Percentiles rank a stretch among this genome's conserved stretches.
Evolutionary conservation across 768 basidiomycete species (phyloP).

Genomic region (Holtermannia corniformis): DNA sequence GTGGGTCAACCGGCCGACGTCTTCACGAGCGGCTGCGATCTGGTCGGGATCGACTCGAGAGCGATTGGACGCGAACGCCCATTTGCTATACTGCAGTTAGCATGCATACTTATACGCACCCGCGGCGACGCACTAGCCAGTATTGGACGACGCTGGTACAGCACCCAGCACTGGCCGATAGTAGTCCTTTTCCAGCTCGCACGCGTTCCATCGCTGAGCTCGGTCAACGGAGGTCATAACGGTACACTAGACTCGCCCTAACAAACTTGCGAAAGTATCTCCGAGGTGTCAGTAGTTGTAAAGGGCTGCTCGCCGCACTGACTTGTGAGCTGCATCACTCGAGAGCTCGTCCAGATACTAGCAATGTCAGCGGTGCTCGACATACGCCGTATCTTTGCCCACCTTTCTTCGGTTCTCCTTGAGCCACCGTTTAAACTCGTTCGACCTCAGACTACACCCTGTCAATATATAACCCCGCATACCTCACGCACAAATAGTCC

Average conservation of each 20-base stretch:
- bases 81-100: too few relatives aligned
- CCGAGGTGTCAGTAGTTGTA: slow-evolving; percentile 37
- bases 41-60: slow-evolving; percentile 54
- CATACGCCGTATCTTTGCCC: slow-evolving; percentile 11
- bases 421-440: slow-evolving; percentile 79
- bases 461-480: background rate
- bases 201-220: slow-evolving; percentile 50
- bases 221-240: slow-evolving; percentile 8
- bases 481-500: slow-evolving; percentile 58
- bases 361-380: background rate
- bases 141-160: slow-evolving; percentile 57
- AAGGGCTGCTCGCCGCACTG: slow-evolving; percentile 44
- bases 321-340: slow-evolving; percentile 61
- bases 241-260: slow-evolving; percentile 11
- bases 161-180: slow-evolving; percentile 38
- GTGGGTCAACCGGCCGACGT: slow-evolving; percentile 50
- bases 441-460: slow-evolving; percentile 53
- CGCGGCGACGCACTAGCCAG: slow-evolving; percentile 53
- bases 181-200: slow-evolving; percentile 20
- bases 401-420: slow-evolving; percentile 62
- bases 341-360: slow-evolving; percentile 82
- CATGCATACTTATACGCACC: too few relatives aligned
- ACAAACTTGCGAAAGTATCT: slow-evolving; percentile 84
- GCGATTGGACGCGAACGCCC: slow-evolving; percentile 67
- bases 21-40: slow-evolving; percentile 53